Conservation (phyloP, 352 stramenopile genomes). For the Pythium periplocum region DNA sequence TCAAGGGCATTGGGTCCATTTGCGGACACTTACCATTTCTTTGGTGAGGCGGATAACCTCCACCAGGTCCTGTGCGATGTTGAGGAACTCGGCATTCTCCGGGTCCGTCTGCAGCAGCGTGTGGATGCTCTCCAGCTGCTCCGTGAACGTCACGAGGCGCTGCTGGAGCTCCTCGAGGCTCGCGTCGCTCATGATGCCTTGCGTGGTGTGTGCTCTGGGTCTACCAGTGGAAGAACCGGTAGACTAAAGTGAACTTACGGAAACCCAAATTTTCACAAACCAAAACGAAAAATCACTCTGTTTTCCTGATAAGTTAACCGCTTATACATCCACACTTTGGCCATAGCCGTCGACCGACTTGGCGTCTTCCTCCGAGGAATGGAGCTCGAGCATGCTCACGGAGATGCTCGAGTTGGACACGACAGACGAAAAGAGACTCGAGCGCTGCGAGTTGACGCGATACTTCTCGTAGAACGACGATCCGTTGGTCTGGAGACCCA, state of each 20-base stretch:
- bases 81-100: conserved; percentile 66
- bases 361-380: conserved; percentile 8
- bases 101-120: conserved; percentile 67
- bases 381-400: conserved; percentile 23
- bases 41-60: conserved; percentile 85
- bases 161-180: conserved; percentile 68
- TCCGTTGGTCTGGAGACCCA: neutral
- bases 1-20: no score
- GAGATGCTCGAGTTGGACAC: conserved; percentile 14
- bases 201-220: no score
- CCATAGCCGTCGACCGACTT: conserved; percentile 11
- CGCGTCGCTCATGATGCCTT: conserved; percentile 16
- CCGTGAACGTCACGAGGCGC: conserved; percentile 70
- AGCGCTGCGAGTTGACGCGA: conserved; percentile 4
- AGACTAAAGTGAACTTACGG: no score
- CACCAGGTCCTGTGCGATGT: conserved; percentile 72
- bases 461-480: conserved; percentile 8
- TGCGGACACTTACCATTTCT: conserved; percentile 44
- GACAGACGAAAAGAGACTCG: conserved; percentile 17
- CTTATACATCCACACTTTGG: neutral
- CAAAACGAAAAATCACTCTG: neutral
- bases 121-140: conserved; percentile 81
- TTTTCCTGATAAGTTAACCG: neutral
- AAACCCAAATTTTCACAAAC: neutral
- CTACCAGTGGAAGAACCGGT: no score